These are phyloP conservation scores for Escovopsis sp. DNA, from an alignment of 2,329 filamentous ascomycete species.

Conservation along the genomic window DNA sequence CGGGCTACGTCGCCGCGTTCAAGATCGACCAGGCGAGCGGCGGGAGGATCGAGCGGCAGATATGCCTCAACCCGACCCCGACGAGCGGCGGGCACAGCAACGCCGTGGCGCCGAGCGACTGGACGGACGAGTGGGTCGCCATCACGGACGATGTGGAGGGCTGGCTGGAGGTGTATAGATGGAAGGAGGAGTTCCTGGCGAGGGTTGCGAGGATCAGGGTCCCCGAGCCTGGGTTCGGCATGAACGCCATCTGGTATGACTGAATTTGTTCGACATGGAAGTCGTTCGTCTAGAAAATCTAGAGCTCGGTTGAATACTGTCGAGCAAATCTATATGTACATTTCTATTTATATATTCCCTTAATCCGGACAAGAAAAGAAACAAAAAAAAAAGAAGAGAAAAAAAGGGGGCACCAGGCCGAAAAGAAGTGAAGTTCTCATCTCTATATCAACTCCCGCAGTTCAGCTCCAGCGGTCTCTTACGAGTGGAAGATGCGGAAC, in stretches of 20 bases:
- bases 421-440: too few species aligned
- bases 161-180: constrained; percentile 77
- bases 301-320: too few species aligned
- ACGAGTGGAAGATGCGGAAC: too few species aligned
- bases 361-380: too few species aligned
- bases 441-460: too few species aligned
- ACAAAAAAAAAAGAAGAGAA: too few species aligned
- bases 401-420: too few species aligned
- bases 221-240: constrained; percentile 78
- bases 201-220: constrained; percentile 65
- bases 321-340: too few species aligned
- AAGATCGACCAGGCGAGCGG: constrained; percentile 40
- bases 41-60: constrained; percentile 62
- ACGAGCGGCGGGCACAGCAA: constrained; percentile 83
- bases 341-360: too few species aligned
- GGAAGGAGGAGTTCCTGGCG: constrained; percentile 67
- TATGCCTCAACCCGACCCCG: constrained; percentile 70
- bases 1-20: constrained; percentile 75
- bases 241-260: constrained; percentile 96
- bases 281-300: too few species aligned
- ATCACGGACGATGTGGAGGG: constrained; percentile 81
- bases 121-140: constrained; percentile 80
- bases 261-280: constrained; percentile 7
- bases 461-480: too few species aligned
- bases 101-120: constrained; percentile 70